Evolutionary conservation across 371 early-diverging fungal species (phyloP), one percentile per base, ranked within the genome.

Genomic region (Mortierella sp.): DNA sequence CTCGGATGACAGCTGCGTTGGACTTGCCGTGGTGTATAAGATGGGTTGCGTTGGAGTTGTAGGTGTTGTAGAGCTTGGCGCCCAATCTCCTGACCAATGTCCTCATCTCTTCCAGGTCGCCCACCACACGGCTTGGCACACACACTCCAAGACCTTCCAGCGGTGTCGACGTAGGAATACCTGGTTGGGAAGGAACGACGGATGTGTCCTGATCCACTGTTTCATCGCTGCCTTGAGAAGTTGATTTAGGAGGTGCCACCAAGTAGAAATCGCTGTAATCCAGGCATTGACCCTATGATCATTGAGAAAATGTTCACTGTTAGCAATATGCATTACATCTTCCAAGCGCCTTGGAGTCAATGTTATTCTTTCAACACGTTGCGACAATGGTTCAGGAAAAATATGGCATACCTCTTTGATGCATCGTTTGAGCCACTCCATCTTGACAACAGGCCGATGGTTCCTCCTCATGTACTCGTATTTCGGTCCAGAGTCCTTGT

Each of bases 11-110:
- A 0, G 63, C 65, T 11, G 34, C 22, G 0, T 71, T 71, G 11
- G 75, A 73, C 39, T 76, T 80, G 41, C 80, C 80, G 13, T 72
- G 75, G 37, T 80, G 80, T 4, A 80, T 34, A n/a, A 80, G 55
- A 63, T 80, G 80, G 0, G 80, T 70, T 41, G 65, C 72, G 4
- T 50, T 55, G 3, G 61, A 40, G 43, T 71, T 37, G 29, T 72
- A 80, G 1, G 61, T 31, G 1, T 66, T 69, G 14, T 55, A 14
- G n/a, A 75, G 52, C 11, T 69, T 55, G 5, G 68, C 80, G 0
- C 80, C 80, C 67, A 80, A 53, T 41, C 48, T 55, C 5, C 11
- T 41, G 24, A 75, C 43, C 72, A 80, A 40, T 10, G 64, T 58
- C 16, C 72, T 68, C 72, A 80, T 64, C 47, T 75, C 72, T 4